Base-by-base conservation (phyloP, 2,329 filamentous ascomycete genomes). In the Plenodomus lindquistii region DNA sequence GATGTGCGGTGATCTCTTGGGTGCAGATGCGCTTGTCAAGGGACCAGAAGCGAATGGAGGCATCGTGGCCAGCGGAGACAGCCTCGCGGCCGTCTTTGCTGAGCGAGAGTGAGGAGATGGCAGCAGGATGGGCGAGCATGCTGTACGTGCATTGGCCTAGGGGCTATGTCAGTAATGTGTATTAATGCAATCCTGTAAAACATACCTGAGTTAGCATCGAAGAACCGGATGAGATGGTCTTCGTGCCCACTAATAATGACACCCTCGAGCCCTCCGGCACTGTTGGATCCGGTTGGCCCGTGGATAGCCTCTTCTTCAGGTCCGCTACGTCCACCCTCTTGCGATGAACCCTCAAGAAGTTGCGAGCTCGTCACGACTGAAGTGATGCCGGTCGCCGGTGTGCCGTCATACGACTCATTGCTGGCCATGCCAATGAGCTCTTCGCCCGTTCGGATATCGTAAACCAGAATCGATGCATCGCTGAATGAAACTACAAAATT, bases 131-230 rank as follows among this genome's bases (percentile, higher is more conserved):
- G 5, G 94, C 94, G 50, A 97, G 85, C 94, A 99, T 99, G 66
- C 89, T 95, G 75, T 99, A 99, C 56, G 94, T 97, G 76, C 92
- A 97, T 91, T 99, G 94, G 48, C 94, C 94, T 97, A 58, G 16
- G 42, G 16, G 19, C 1, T 17, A 24, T 11, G 27, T 55, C 44
- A 55, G 49, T 21, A 2, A 19, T 4, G n/a, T 31, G 5, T n/a
- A 40, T 60, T 40, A 53, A 36, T 16, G 27, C 4, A 15, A 31
- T 8, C 6, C 15, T 15, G 27, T 13, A 13, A 40, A 36, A 84
- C 89, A 75, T 87, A 97, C 94, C 94, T 75, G 91, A 96, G 70
- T 99, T 97, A 55, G 94, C 94, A 79, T 99, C 94, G 72, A 96
- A 99, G 80, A 99, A 96, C 59, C 93, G 83, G 62, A 99, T 91